Base-by-base conservation (phyloP, 2,329 filamentous ascomycete species). In the Thelonectria rubi region DNA sequence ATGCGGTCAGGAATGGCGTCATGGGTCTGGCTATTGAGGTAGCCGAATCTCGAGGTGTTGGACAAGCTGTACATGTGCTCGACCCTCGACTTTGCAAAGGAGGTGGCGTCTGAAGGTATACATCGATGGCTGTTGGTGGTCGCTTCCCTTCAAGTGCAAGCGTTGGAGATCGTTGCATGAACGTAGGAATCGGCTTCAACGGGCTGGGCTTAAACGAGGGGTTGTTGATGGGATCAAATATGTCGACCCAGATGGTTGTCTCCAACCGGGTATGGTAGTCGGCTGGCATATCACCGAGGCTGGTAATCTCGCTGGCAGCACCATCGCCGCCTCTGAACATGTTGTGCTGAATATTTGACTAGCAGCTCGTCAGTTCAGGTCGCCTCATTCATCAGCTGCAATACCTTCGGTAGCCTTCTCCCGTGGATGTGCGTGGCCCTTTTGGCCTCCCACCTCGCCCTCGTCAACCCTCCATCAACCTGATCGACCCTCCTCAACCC, bases 171-270 rank as follows among this genome's bases (percentile, higher is more conserved):
- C 68, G 61, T 47, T 76, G 77, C 80, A 84, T 84, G 71, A 80
- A 82, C 14, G 66, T 60, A 0, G 84, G 84, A 11, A 86, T 78
- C 1, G 84, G 82, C 62, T 86, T 87, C 11, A 82, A 77, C 4
- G 76, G 79, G 54, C 78, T 79, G 2, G 82, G 81, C 62, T 75
- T 77, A 67, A 86, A 86, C 2, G 80, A 75, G 4, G 76, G 74
- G 10, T 77, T 73, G 14, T 80, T 77, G 11, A 86, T 62, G 0
- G 85, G 84, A 62, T 87, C 80, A 26, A 74, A 73, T 5, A 84
- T 78, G 34, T 82, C 80, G 7, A 86, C 78, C 71, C 84, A 86
- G 6, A 86, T 79, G 1, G 76, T 73, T 3, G 76, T 75, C 45
- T 74, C 68, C 0, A 71, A 64, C 3, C 71, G 67, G 4, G 72